A percentile compares a stretch with the other conserved stretches of the same genome.
Evolutionary conservation across 2,329 filamentous ascomycete genomes (phyloP).

Genomic region (Laburnicola sp.): DNA sequence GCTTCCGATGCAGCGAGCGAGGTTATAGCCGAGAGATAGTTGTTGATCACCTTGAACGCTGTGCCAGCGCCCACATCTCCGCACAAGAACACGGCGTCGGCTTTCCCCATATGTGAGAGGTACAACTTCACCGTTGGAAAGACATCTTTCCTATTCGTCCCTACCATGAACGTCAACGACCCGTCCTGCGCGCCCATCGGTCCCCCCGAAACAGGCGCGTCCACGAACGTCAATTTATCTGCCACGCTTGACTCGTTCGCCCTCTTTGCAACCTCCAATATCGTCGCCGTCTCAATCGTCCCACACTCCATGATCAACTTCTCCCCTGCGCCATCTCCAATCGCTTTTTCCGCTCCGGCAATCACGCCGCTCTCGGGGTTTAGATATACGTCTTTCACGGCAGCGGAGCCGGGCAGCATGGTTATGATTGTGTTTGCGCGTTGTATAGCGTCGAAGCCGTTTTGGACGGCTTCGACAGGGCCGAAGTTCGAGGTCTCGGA

Average conservation of each 20-base stretch:
- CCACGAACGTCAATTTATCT: conserved; percentile 74
- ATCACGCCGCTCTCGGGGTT: conserved; percentile 47
- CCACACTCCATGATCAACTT: conserved; percentile 93
- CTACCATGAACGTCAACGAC: conserved; percentile 92
- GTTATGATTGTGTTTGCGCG: conserved; percentile 47
- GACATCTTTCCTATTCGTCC: conserved; percentile 56
- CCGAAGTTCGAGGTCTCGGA: conserved; percentile 41
- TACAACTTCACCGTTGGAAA: conserved; percentile 63
- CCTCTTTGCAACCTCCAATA: conserved; percentile 72
- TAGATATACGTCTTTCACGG: conserved; percentile 48
- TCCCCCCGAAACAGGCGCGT: conserved; percentile 93
- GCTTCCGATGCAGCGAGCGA: conserved; percentile 72
- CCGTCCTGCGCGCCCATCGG: conserved; percentile 86
- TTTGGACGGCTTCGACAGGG: conserved; percentile 41
- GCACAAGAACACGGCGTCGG: conserved; percentile 72
- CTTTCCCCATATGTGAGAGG: conserved; percentile 77
- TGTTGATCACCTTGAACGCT: conserved; percentile 91
- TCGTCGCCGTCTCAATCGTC: conserved; percentile 91
- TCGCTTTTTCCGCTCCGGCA: conserved; percentile 43
- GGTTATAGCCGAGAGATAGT: conserved; percentile 90
- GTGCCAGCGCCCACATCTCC: conserved; percentile 81
- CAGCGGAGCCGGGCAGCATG: conserved; percentile 46
- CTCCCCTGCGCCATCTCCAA: conserved; percentile 47
- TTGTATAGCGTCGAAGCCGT: conserved; percentile 46
- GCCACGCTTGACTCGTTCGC: conserved; percentile 53